A percentile compares a stretch with the other conserved stretches of the same genome.
Evolutionary conservation across 225 moss, liverwort and hornwort genomes (phyloP).

Genomic region (Antitrichia curtipendula): DNA sequence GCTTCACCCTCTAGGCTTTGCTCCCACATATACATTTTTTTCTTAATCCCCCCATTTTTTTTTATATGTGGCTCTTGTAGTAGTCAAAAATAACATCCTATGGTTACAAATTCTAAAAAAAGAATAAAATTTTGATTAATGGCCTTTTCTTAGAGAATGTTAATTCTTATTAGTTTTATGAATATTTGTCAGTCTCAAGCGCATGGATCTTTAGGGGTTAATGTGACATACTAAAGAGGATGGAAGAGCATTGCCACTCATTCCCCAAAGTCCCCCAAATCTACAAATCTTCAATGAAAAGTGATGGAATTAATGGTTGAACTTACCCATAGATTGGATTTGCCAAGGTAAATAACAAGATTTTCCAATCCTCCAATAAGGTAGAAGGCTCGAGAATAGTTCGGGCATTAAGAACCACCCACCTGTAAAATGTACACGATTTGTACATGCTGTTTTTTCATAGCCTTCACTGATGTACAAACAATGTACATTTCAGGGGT

Average conservation of each 20-base stretch:
- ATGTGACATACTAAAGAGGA: not conserved
- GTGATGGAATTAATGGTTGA: not conserved
- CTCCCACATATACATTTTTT: not conserved
- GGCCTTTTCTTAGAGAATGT: rapidly evolving
- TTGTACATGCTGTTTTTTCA: too few relatives aligned
- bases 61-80: not conserved
- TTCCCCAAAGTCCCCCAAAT: rapidly evolving
- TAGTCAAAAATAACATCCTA: not conserved
- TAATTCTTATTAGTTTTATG: not conserved
- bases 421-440: too few relatives aligned
- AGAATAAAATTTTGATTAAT: not conserved
- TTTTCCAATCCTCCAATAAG: not conserved
- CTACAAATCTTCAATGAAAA: not conserved
- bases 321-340: not conserved
- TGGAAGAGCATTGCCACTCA: not conserved
- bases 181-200: not conserved
- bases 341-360: not conserved
- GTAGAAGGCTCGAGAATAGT: too few relatives aligned
- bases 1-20: not conserved
- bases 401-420: too few relatives aligned
- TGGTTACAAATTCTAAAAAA: not conserved
- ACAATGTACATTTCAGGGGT: too few relatives aligned
- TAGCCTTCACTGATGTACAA: too few relatives aligned
- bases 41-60: too few relatives aligned
- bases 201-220: not conserved